Evolutionary conservation across 495 filamentous ascomycete genomes (phyloP).

Genomic region (Talaromyces proteolyticus): DNA sequence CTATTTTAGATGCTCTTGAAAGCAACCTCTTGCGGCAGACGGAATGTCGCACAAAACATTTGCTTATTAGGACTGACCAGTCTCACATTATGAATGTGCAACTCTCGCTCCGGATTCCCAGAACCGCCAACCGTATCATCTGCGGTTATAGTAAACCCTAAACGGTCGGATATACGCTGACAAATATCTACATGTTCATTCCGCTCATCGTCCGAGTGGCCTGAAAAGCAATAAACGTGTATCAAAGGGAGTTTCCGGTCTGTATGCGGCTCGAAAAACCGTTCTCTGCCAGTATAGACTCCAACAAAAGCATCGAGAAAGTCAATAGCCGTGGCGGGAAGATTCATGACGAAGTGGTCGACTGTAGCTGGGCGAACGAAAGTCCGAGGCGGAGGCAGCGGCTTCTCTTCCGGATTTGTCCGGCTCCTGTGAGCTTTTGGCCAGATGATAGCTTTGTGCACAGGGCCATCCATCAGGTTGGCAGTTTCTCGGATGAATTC

Average conservation of each 20-base stretch:
- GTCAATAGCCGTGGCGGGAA: conserved; percentile 78
- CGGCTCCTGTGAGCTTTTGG: conserved; percentile 22
- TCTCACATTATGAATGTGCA: conserved; percentile 70
- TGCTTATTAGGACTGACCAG: conserved; percentile 88
- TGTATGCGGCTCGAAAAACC: conserved; percentile 56
- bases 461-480: conserved; percentile 17
- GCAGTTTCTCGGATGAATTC: conserved; percentile 70
- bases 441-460: conserved; percentile 24
- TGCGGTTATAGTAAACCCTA: conserved; percentile 55
- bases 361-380: conserved; percentile 60
- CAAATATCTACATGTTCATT: conserved; percentile 59
- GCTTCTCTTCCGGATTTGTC: conserved; percentile 12
- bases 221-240: conserved; percentile 86
- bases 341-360: conserved; percentile 93
- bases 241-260: conserved; percentile 62
- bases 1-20: conserved; percentile 40
- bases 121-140: conserved; percentile 44
- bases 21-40: conserved; percentile 74
- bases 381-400: conserved; percentile 29
- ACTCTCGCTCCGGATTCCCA: conserved; percentile 43
- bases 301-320: conserved; percentile 86
- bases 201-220: conserved; percentile 65
- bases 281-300: conserved; percentile 63
- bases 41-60: conserved; percentile 95
- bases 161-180: conserved; percentile 54